A percentile compares a stretch with the other conserved stretches of the same genome.
These are phyloP conservation scores for Penicillium silybi DNA, from an alignment of 495 filamentous ascomycete genomes.

Conservation along the genomic window DNA sequence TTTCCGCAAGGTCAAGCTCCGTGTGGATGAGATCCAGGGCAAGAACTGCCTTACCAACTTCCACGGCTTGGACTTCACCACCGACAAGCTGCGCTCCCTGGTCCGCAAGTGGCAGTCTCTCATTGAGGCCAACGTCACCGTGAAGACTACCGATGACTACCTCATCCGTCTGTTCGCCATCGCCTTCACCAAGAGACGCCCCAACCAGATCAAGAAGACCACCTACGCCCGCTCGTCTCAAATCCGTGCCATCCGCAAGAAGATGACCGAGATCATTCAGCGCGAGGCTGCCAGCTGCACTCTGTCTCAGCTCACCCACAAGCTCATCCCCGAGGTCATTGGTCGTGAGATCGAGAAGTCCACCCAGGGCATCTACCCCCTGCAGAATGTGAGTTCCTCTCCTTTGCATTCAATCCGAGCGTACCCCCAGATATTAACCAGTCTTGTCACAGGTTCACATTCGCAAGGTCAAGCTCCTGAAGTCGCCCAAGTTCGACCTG, in stretches of 20 bases:
- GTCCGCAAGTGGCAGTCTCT: constrained; percentile 99
- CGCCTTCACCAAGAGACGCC: constrained; percentile 96
- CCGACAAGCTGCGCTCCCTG: constrained; percentile 96
- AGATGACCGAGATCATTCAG: constrained; percentile 99
- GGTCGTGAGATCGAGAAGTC: constrained; percentile 99
- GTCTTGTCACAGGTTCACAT: constrained; percentile 76
- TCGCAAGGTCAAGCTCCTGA: constrained; percentile 98
- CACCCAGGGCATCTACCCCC: constrained; percentile 97
- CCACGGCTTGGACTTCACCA: constrained; percentile 99
- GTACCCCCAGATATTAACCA: neutral
- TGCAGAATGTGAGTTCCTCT: constrained; percentile 78
- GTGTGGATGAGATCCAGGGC: constrained; percentile 97
- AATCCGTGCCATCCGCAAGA: constrained; percentile 94
- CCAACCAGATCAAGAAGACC: constrained; percentile 99
- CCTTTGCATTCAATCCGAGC: constrained; percentile 24
- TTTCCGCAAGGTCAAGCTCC: constrained; percentile 98
- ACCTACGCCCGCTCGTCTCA: constrained; percentile 95
- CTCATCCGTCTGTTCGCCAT: constrained; percentile 97
- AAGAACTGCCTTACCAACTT: constrained; percentile 99
- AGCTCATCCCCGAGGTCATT: constrained; percentile 98
- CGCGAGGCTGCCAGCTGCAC: constrained; percentile 92
- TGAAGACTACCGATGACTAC: constrained; percentile 99
- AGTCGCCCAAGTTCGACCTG: constrained; percentile 97
- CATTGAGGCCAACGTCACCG: constrained; percentile 98
- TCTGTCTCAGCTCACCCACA: constrained; percentile 88